Percentiles rank a stretch among this genome's conserved stretches.
phyloP scores from a whole-genome alignment of 78 protist species.

The Dictyostelium capitatum region DNA sequence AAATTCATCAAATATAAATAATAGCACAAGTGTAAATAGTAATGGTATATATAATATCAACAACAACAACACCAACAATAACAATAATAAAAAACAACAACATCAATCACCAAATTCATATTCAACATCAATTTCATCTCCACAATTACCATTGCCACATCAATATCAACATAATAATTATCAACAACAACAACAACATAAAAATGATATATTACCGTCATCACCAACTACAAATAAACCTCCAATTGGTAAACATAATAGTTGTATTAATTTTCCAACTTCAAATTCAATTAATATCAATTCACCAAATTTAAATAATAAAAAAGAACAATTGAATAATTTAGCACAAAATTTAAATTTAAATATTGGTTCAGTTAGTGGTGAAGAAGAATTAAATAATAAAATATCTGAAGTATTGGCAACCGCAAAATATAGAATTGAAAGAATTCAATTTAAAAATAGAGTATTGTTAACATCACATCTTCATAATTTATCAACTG shows the following conservation, averaged over 20 bases:
- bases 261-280: neutral
- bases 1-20: neutral
- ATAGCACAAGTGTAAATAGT: neutral
- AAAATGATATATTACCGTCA: neutral
- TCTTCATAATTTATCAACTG: conserved; percentile 47
- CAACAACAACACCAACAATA: conserved; percentile 16
- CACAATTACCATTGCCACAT: neutral
- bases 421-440: conserved; percentile 63
- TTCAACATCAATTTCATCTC: conserved; percentile 1
- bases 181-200: neutral
- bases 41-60: neutral
- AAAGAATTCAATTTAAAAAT: conserved; percentile 77
- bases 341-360: conserved; percentile 48
- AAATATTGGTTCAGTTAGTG: neutral
- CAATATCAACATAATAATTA: neutral
- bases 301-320: neutral
- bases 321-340: conserved; percentile 59
- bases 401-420: conserved; percentile 62
- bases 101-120: conserved; percentile 2
- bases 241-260: conserved; percentile 17
- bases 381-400: conserved; percentile 54
- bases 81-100: neutral
- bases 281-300: neutral
- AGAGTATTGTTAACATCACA: conserved; percentile 54
- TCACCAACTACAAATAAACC: conserved; percentile 11